Evolutionary conservation across 805 yeast genomes (phyloP).

Genomic region (Candida koratica): DNA sequence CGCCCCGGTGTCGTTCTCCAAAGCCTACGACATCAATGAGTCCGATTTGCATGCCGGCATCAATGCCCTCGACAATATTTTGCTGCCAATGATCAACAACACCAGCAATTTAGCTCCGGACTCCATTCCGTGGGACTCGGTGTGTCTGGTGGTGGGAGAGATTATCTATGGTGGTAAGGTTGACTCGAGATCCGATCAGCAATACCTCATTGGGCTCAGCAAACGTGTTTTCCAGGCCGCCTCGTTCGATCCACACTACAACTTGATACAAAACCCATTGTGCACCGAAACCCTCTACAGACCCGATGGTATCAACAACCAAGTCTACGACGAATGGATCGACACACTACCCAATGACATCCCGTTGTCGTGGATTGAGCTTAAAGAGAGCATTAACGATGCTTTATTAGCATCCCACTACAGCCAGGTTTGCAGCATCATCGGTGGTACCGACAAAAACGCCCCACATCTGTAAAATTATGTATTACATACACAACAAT

Average conservation of each 20-base stretch:
- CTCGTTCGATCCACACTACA: slow-evolving; percentile 42
- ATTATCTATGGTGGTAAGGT: slow-evolving; percentile 68
- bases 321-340: slow-evolving; percentile 48
- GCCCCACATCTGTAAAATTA: slow-evolving; percentile 6
- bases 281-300: slow-evolving; percentile 24
- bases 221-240: slow-evolving; percentile 32
- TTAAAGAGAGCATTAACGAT: slow-evolving; percentile 43
- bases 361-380: slow-evolving; percentile 53
- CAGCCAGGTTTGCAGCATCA: slow-evolving; percentile 1
- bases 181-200: slow-evolving; percentile 39
- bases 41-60: slow-evolving; percentile 59
- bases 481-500: slow-evolving; percentile 10
- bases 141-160: slow-evolving; percentile 42
- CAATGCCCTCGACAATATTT: slow-evolving; percentile 39
- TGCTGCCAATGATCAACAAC: slow-evolving; percentile 24
- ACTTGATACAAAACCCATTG: slow-evolving; percentile 31
- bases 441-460: background rate
- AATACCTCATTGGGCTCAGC: slow-evolving; percentile 33
- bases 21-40: slow-evolving; percentile 66
- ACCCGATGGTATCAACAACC: slow-evolving; percentile 46
- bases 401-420: background rate
- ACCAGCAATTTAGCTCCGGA: slow-evolving; percentile 43
- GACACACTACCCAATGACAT: slow-evolving; percentile 46
- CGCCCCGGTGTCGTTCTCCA: slow-evolving; percentile 59
- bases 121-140: slow-evolving; percentile 13